Evolutionary conservation across 176 grass and related monocot genomes (phyloP), one percentile per base, ranked within the genome.

Genomic region (Triticum timopheevii): DNA sequence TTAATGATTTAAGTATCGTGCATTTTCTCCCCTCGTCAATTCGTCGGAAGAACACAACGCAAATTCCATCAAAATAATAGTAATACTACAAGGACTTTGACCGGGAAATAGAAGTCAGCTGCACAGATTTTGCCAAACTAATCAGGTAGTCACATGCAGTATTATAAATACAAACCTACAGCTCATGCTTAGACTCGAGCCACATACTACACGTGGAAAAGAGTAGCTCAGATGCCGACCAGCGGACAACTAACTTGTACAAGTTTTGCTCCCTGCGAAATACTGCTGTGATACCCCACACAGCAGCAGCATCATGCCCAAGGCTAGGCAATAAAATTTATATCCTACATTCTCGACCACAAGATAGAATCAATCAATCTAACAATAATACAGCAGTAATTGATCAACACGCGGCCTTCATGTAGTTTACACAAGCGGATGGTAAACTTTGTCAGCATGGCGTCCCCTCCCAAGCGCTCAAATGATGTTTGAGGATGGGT

Each of bases 341-440:
- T 90, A 87, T 89, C 73, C 91, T 71, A 85, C 61, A 92, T 71
- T 92, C 81, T 58, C 91, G 68, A 84, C 65, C 52, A 24, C 81
- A 76, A 78, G 74, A 86, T 84, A 78, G 77, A 69, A 82, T 71
- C 86, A 39, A 73, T 87, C 80, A 77, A 74, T 85, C 82, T 85
- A 49, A 52, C 86, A 69, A 84, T 68, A 84, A 86, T 81, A 89
- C 85, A 88, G 36, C 61, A 19, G 69, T 65, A 28, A 71, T 65
- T 58, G 81, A 76, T 67, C 45, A 49, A 36, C 13, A 8, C 17
- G 61, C n/a, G 12, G 81, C 67, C 61, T 50, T 84, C 61, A 87
- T 80, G 83, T 82, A 86, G 87, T 91, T 86, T 87, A 90, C 92
- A 91, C 61, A 92, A 78, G 62, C 6, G 52, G 87, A 86, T 85